phyloP scores from a whole-genome alignment of 371 early-diverging fungal species.

The Modicella reniformis region DNA sequence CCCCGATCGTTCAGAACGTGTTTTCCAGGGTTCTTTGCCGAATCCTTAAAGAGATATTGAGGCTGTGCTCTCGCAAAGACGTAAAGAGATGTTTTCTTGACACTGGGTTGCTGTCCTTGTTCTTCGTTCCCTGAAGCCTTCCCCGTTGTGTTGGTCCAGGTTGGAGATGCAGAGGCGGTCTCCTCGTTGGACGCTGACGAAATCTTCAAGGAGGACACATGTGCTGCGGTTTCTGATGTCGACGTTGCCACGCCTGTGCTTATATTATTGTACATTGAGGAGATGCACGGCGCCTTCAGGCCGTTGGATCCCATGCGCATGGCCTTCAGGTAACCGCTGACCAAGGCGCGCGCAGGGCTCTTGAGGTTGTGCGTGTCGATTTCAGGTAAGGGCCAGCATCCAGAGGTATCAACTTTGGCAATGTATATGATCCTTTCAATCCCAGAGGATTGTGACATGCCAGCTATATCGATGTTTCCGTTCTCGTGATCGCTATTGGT shows the following conservation, averaged over 20 bases:
- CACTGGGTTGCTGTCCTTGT: not conserved
- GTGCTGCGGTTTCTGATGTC: not conserved
- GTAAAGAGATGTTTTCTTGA: slow-evolving; percentile 56
- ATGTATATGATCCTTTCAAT: slow-evolving; percentile 59
- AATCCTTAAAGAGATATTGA: slow-evolving; percentile 83
- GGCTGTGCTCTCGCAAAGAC: slow-evolving; percentile 89
- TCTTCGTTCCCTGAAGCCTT: not conserved
- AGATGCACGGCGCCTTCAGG: not conserved
- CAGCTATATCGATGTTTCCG: not conserved
- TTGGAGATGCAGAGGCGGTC: no score
- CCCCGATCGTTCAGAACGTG: slow-evolving; percentile 66
- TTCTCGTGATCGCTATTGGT: slow-evolving; percentile 1
- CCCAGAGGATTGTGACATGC: not conserved
- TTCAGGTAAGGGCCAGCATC: slow-evolving; percentile 47
- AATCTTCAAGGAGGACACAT: slow-evolving; percentile 1
- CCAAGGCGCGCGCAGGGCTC: slow-evolving; percentile 52
- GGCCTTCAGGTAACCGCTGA: slow-evolving; percentile 60
- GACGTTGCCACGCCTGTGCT: not conserved
- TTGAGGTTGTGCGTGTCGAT: slow-evolving; percentile 26
- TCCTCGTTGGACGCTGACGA: not conserved
- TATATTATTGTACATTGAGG: not conserved
- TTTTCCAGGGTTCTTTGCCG: slow-evolving; percentile 71
- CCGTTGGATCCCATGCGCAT: slow-evolving; percentile 31
- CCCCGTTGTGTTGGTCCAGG: not conserved
- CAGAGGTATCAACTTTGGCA: slow-evolving; percentile 73